A percentile compares a stretch with the other conserved stretches of the same genome.
Conservation (phyloP, 306 rosid genomes). For the Malus domestica region DNA sequence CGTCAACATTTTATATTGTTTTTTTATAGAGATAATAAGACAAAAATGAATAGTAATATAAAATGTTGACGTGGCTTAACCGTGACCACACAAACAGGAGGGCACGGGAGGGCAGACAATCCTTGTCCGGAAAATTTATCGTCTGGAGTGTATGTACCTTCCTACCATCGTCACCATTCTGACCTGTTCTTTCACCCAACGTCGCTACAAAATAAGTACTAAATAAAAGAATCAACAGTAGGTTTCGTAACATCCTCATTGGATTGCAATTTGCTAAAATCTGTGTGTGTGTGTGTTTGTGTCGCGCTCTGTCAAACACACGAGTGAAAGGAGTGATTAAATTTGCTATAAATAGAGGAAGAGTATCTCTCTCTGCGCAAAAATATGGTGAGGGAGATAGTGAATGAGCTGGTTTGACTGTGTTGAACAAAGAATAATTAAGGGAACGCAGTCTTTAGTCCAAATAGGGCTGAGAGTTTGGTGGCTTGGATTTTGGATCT, state of each 20-base stretch:
- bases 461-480: constrained; percentile 22
- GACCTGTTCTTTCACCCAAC: constrained; percentile 30
- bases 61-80: too few species aligned
- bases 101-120: too few species aligned
- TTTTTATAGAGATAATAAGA: too few species aligned
- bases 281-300: background rate
- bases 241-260: constrained; percentile 14
- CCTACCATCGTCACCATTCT: constrained; percentile 47
- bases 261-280: background rate
- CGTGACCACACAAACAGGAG: too few species aligned
- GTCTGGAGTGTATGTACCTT: constrained; percentile 25
- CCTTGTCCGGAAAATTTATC: background rate
- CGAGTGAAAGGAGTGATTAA: background rate
- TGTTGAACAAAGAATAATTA: background rate
- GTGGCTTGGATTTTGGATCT: constrained; percentile 63
- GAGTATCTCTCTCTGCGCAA: constrained; percentile 2
- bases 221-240: constrained; percentile 14
- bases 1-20: too few species aligned
- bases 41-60: too few species aligned
- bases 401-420: constrained; percentile 13
- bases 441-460: background rate
- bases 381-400: constrained; percentile 3
- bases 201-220: constrained; percentile 9
- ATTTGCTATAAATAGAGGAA: background rate
- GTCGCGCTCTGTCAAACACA: background rate